A percentile compares a stretch with the other conserved stretches of the same genome.
Conservation (phyloP, 1,139 yeast genomes). For the Casaregolazyma lundiana region DNA sequence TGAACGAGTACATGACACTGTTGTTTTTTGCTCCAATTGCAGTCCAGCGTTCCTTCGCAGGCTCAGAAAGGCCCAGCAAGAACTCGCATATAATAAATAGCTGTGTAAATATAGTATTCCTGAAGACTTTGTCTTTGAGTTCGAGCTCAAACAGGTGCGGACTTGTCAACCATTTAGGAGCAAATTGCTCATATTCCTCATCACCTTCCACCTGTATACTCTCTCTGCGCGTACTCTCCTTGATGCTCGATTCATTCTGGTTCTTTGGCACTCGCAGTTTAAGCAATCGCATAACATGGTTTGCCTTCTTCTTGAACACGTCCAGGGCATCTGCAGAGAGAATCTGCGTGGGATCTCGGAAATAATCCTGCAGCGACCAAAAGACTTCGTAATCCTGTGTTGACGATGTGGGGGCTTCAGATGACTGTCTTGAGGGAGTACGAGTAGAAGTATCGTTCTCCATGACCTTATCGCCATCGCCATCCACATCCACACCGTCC, state of each 20-base stretch:
- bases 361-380: conserved; percentile 30
- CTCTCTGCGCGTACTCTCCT: conserved; percentile 15
- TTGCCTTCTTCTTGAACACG: conserved; percentile 19
- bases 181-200: conserved; percentile 21
- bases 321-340: conserved; percentile 18
- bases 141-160: conserved; percentile 34
- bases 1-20: conserved; percentile 26
- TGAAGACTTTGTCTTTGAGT: conserved; percentile 32
- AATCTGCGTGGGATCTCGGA: conserved; percentile 27
- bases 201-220: background rate
- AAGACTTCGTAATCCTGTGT: conserved; percentile 22
- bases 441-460: conserved; percentile 4
- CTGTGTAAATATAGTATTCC: conserved; percentile 33
- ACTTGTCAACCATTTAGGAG: conserved; percentile 37
- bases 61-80: conserved; percentile 24
- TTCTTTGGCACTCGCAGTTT: background rate
- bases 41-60: conserved; percentile 20
- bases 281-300: conserved; percentile 20
- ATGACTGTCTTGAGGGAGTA: conserved; percentile 1
- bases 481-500: conserved; percentile 16
- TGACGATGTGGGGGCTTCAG: conserved; percentile 1
- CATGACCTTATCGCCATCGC: conserved; percentile 11
- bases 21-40: conserved; percentile 22
- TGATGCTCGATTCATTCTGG: background rate
- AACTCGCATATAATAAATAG: conserved; percentile 31